phyloP scores from a whole-genome alignment of 1,139 yeast genomes.

The Magnusiomyces sp. region DNA sequence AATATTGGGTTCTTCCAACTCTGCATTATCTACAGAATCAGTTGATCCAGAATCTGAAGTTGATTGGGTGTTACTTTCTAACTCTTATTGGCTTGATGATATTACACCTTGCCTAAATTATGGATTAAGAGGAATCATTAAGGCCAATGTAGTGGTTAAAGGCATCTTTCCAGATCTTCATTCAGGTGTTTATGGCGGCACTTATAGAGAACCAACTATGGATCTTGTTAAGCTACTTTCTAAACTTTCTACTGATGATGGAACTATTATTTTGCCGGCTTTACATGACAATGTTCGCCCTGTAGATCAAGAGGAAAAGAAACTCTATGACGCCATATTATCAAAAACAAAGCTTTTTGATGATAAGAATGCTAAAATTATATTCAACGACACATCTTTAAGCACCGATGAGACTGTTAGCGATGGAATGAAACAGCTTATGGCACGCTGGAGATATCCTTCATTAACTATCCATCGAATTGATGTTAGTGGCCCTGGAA shows the following conservation, averaged over 20 bases:
- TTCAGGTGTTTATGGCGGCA: constrained; percentile 96
- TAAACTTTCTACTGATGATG: constrained; percentile 46
- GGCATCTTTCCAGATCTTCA: constrained; percentile 83
- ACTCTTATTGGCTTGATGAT: constrained; percentile 92
- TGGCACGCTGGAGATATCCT: constrained; percentile 89
- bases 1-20: background rate
- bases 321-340: constrained; percentile 53
- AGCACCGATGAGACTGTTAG: background rate
- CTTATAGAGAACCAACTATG: constrained; percentile 78
- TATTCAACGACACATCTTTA: background rate
- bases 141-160: constrained; percentile 60
- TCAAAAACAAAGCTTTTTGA: constrained; percentile 36
- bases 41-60: constrained; percentile 29
- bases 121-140: constrained; percentile 86
- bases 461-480: constrained; percentile 84
- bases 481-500: constrained; percentile 83
- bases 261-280: constrained; percentile 56
- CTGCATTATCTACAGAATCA: background rate
- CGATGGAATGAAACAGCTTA: constrained; percentile 29
- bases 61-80: constrained; percentile 85
- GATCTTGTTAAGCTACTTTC: constrained; percentile 70
- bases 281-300: constrained; percentile 61
- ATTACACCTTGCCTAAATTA: constrained; percentile 83
- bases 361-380: background rate
- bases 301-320: constrained; percentile 47